phyloP scores from a whole-genome alignment of 345 rosid species.

The Eutrema heterophyllum region DNA sequence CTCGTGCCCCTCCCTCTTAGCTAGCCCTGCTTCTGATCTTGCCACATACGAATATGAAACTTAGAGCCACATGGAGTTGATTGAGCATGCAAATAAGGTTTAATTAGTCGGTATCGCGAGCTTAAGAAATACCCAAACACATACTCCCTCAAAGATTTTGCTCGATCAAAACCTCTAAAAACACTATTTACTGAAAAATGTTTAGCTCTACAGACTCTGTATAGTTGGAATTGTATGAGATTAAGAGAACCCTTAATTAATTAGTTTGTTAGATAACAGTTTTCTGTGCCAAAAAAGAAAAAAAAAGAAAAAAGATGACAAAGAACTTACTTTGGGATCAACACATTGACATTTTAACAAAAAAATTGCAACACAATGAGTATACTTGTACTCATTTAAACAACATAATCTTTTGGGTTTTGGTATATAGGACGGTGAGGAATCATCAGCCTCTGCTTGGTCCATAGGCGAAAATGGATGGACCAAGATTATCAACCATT shows the following conservation, averaged over 20 bases:
- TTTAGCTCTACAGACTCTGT: neutral
- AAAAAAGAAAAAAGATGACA: neutral
- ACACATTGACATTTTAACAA: neutral
- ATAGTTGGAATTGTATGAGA: neutral
- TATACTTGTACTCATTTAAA: neutral
- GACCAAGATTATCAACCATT: neutral
- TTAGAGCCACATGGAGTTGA: neutral
- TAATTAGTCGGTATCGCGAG: neutral
- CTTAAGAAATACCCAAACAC: neutral
- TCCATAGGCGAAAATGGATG: neutral
- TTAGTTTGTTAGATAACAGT: too few species aligned
- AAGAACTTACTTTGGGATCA: neutral
- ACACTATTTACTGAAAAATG: neutral
- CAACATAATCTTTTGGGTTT: too few species aligned
- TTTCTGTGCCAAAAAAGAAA: neutral
- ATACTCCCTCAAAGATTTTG: neutral
- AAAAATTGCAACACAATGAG: neutral
- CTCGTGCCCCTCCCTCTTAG: too few species aligned
- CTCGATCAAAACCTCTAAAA: neutral
- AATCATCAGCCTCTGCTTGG: neutral
- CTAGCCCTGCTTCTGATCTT: neutral
- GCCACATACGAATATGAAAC: neutral
- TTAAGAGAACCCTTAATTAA: neutral
- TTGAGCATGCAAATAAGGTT: neutral
- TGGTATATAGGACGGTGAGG: too few species aligned